Percentiles rank a stretch among this genome's conserved stretches.
Conservation (phyloP, 371 early-diverging fungal genomes). For the Mortierella sp. region DNA sequence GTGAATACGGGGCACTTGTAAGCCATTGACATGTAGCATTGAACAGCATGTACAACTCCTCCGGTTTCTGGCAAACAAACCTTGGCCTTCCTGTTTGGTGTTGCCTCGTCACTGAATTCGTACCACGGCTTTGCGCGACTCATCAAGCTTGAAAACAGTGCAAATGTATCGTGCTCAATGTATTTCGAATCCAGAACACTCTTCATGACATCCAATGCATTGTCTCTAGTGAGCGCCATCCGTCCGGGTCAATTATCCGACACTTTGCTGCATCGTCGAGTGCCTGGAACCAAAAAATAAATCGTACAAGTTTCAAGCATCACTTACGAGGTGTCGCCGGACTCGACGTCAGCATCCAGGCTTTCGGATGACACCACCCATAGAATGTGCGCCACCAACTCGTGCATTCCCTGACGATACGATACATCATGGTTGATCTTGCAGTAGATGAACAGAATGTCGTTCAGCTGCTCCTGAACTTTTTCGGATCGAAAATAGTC, state of each 20-base stretch:
- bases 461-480: slow-evolving; percentile 79
- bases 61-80: slow-evolving; percentile 1
- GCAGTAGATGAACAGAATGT: slow-evolving; percentile 91
- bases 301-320: no score
- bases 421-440: slow-evolving; percentile 86
- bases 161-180: slow-evolving; percentile 88
- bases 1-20: neutral
- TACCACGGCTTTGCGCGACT: slow-evolving; percentile 83
- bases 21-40: neutral
- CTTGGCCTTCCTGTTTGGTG: slow-evolving; percentile 29
- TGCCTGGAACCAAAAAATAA: neutral
- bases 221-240: slow-evolving; percentile 17
- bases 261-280: neutral
- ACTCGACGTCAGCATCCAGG: slow-evolving; percentile 60
- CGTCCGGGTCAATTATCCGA: neutral
- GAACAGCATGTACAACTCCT: neutral
- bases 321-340: slow-evolving; percentile 22
- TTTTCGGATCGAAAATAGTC: slow-evolving; percentile 75
- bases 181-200: slow-evolving; percentile 64
- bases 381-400: slow-evolving; percentile 87
- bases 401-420: slow-evolving; percentile 98
- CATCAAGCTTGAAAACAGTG: slow-evolving; percentile 88
- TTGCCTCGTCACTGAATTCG: slow-evolving; percentile 72
- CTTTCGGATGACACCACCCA: slow-evolving; percentile 70
- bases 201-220: slow-evolving; percentile 40